Percentiles rank a stretch among this genome's conserved stretches.
These are phyloP conservation scores for Apostasia ramifera DNA, from an alignment of 106 monocot genomes.

Conservation along the genomic window DNA sequence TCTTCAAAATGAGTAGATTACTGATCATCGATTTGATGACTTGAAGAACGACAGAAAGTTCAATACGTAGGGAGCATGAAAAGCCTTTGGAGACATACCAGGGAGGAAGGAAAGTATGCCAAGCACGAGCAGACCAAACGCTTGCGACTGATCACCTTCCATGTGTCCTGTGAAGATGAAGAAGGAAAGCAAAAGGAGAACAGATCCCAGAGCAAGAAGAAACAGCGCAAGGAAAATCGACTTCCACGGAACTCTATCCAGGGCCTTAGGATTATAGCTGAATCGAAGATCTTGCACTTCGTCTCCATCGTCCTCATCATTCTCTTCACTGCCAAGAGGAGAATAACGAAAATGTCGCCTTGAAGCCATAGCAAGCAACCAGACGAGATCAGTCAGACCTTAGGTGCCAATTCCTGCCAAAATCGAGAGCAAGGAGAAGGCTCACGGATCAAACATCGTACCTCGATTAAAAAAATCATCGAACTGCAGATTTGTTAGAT, in stretches of 20 bases:
- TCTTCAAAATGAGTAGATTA: background rate
- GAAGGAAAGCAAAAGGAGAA: conserved; percentile 60
- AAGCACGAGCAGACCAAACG: conserved; percentile 60
- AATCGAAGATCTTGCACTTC: conserved; percentile 53
- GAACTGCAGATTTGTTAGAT: no score
- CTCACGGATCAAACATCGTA: no score
- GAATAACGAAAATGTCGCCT: conserved; percentile 43
- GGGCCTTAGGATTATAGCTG: conserved; percentile 53
- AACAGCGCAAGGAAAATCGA: conserved; percentile 75
- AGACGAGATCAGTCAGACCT: background rate
- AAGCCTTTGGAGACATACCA: conserved; percentile 32
- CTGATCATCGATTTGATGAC: background rate
- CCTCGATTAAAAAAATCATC: no score
- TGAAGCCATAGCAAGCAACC: conserved; percentile 40
- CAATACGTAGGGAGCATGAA: background rate
- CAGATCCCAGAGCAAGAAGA: conserved; percentile 56
- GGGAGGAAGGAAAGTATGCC: conserved; percentile 90
- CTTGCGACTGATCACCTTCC: conserved; percentile 75
- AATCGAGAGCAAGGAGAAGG: background rate
- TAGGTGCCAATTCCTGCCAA: background rate
- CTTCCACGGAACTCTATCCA: conserved; percentile 81
- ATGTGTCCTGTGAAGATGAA: conserved; percentile 84
- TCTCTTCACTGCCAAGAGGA: conserved; percentile 36
- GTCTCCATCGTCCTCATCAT: conserved; percentile 14
- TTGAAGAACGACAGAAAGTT: background rate